Conservation (phyloP, 768 basidiomycete genomes). For the Amanita thiersii region DNA sequence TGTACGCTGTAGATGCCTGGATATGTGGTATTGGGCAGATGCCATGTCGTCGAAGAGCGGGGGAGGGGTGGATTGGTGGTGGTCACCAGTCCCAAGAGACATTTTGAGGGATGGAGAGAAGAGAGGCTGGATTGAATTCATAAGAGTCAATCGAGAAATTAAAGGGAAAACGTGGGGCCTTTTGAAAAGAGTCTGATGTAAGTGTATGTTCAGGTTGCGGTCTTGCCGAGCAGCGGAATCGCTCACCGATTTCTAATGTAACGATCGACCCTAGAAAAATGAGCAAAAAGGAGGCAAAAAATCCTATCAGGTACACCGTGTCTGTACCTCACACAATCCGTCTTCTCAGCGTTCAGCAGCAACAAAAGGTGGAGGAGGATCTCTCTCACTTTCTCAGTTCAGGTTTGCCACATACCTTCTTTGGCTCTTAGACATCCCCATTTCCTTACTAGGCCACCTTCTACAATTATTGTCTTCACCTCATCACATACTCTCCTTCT, state of each 20-base stretch:
- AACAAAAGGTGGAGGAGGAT: slow-evolving; percentile 1
- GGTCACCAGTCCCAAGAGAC: slow-evolving; percentile 9
- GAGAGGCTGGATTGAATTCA: slow-evolving; percentile 1
- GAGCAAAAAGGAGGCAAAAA: slow-evolving; percentile 11
- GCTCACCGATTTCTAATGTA: slow-evolving; percentile 15
- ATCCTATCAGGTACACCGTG: background rate
- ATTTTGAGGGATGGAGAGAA: slow-evolving; percentile 6
- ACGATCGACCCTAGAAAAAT: slow-evolving; percentile 18
- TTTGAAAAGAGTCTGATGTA: slow-evolving; percentile 24
- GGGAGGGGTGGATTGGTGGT: background rate
- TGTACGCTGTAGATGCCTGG: background rate
- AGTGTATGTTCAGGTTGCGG: slow-evolving; percentile 21
- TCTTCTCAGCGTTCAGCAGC: slow-evolving; percentile 3
- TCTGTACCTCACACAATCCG: slow-evolving; percentile 6
- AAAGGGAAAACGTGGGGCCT: slow-evolving; percentile 23
- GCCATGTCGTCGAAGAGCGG: slow-evolving; percentile 1
- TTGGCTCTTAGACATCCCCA: background rate
- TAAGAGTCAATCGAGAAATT: slow-evolving; percentile 10
- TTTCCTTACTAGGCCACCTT: no score
- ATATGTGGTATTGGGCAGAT: background rate
- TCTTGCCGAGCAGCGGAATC: slow-evolving; percentile 17
- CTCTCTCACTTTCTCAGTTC: slow-evolving; percentile 16
- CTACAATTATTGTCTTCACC: no score
- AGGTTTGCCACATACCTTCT: slow-evolving; percentile 18
- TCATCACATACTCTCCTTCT: no score